Percentiles rank a stretch among this genome's conserved stretches.
Evolutionary conservation across 2,329 filamentous ascomycete genomes (phyloP).

Genomic region (Drechslera avenae): DNA sequence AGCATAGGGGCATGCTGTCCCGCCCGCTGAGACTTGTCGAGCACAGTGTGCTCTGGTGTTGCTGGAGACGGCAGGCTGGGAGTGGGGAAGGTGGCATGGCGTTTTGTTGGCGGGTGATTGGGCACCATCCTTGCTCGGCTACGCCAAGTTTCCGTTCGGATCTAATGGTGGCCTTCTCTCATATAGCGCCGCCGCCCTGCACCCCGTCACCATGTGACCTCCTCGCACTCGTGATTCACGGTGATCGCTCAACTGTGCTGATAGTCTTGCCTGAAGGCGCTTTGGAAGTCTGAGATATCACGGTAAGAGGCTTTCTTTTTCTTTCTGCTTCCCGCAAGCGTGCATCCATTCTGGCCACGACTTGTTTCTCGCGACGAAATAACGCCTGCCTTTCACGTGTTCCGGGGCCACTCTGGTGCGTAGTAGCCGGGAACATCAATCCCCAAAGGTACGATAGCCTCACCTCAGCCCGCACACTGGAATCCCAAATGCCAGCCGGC

Average conservation of each 20-base stretch:
- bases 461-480: background rate
- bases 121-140: background rate
- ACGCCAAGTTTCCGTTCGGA: conserved; percentile 6
- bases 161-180: conserved; percentile 5
- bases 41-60: conserved; percentile 7
- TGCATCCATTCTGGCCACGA: background rate
- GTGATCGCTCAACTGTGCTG: conserved; percentile 4
- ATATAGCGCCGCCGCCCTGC: conserved; percentile 8
- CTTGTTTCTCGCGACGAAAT: too few species aligned
- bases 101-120: conserved; percentile 14
- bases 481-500: background rate
- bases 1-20: background rate
- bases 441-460: too few species aligned
- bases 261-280: conserved; percentile 1
- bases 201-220: conserved; percentile 13
- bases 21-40: background rate
- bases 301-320: conserved; percentile 6
- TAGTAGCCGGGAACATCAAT: too few species aligned
- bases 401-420: too few species aligned
- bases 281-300: background rate
- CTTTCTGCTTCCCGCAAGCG: conserved; percentile 1
- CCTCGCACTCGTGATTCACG: conserved; percentile 17
- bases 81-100: conserved; percentile 16
- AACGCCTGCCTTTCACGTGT: too few species aligned
- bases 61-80: conserved; percentile 11